A percentile compares a stretch with the other conserved stretches of the same genome.
Evolutionary conservation across 371 early-diverging fungal genomes (phyloP).

Genomic region (Funneliformis caledonium): DNA sequence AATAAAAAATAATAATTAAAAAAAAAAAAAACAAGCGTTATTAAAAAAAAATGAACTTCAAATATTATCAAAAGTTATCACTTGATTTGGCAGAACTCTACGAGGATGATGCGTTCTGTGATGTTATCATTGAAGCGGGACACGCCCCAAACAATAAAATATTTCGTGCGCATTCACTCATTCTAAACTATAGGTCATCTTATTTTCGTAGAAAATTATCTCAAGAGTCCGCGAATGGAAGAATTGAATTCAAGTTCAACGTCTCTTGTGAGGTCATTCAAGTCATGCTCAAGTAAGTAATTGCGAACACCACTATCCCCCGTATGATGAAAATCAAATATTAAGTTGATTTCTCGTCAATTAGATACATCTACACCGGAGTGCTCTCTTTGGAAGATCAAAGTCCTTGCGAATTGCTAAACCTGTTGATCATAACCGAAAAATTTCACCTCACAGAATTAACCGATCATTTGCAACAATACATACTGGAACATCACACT

Average conservation of each 20-base stretch:
- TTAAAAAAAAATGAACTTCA: neutral
- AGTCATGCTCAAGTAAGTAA: neutral
- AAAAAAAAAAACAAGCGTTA: neutral
- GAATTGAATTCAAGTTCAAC: neutral
- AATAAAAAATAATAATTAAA: no score
- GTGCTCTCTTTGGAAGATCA: neutral
- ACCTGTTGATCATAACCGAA: neutral
- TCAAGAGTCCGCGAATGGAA: no score
- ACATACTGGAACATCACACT: neutral
- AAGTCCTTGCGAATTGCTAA: neutral
- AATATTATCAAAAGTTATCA: slow-evolving; percentile 13
- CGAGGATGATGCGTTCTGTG: neutral
- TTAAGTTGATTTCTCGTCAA: neutral
- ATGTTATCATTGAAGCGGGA: slow-evolving; percentile 12
- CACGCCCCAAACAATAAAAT: neutral
- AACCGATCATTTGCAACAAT: neutral
- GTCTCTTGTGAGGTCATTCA: neutral
- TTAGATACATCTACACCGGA: slow-evolving; percentile 28
- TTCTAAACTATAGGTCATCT: neutral
- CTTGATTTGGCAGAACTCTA: neutral
- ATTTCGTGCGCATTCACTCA: neutral
- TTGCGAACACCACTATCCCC: no score
- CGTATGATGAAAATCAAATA: neutral
- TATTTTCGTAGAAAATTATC: slow-evolving; percentile 21
- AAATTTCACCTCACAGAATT: slow-evolving; percentile 15